Evolutionary conservation across 108 stramenopile genomes (phyloP).

Genomic region (Cyclostephanos tholiformis): DNA sequence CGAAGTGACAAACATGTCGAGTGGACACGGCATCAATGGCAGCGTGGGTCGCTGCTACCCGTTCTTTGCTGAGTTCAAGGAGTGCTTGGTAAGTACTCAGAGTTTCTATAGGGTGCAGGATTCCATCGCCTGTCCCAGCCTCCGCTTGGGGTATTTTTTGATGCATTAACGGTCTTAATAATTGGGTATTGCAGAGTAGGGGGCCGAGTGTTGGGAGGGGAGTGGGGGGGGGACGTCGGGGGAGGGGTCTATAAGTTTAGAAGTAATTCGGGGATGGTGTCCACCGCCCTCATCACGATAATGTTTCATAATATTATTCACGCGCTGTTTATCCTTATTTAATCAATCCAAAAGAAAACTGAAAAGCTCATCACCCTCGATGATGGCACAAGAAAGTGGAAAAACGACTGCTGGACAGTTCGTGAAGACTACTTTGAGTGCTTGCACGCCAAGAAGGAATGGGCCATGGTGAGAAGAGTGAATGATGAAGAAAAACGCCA

Average conservation of each 20-base stretch:
- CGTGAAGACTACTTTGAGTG: conserved; percentile 91
- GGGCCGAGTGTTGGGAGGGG: too few relatives aligned
- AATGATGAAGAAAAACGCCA: conserved; percentile 62
- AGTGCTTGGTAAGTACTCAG: conserved; percentile 68
- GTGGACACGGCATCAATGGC: conserved; percentile 75
- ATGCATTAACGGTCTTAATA: too few relatives aligned
- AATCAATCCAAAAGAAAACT: conserved; percentile 23
- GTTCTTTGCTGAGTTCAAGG: conserved; percentile 79
- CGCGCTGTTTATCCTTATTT: not conserved
- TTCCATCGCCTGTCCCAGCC: too few relatives aligned
- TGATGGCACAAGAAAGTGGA: conserved; percentile 37
- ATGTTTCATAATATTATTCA: not conserved
- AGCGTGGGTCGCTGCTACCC: conserved; percentile 81
- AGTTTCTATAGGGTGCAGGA: not conserved
- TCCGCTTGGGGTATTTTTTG: too few relatives aligned
- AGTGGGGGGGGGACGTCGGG: too few relatives aligned
- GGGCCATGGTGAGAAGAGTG: conserved; percentile 61
- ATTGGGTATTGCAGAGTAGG: too few relatives aligned
- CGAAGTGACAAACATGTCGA: conserved; percentile 56
- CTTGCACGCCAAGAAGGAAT: conserved; percentile 83
- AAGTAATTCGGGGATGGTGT: not conserved
- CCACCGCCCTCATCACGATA: not conserved
- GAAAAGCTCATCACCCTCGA: conserved; percentile 30
- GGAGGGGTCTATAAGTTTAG: not conserved
- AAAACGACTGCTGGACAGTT: conserved; percentile 51